Conservation (phyloP, 257 asterid genomes). For the Solanum infundibuliforme region DNA sequence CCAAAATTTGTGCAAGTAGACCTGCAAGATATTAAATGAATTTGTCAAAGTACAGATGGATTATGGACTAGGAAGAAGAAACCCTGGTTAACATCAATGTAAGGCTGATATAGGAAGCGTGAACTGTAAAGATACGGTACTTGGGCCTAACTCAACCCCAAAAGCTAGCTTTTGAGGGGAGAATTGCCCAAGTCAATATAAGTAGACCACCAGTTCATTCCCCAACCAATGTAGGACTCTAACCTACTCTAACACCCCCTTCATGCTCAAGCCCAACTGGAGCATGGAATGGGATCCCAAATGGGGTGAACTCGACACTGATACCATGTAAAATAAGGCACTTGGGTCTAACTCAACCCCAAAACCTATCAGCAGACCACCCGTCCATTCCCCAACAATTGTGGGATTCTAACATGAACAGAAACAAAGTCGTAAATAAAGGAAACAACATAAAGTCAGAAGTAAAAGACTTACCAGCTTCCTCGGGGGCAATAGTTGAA, state of each 20-base stretch:
- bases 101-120: background rate
- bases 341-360: background rate
- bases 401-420: background rate
- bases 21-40: constrained; percentile 22
- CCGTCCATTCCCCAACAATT: background rate
- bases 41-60: background rate
- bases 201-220: background rate
- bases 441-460: background rate
- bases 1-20: constrained; percentile 41
- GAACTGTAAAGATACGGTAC: background rate
- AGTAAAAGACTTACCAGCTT: constrained; percentile 42
- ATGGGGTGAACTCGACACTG: background rate
- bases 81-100: background rate
- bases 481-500: constrained; percentile 47
- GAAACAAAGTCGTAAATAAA: background rate
- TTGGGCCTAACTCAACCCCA: background rate
- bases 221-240: background rate
- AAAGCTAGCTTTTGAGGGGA: background rate
- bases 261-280: background rate
- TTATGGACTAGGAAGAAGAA: background rate
- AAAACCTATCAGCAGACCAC: background rate
- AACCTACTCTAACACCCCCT: background rate
- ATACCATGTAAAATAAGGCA: background rate
- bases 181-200: background rate
- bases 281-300: background rate